Evolutionary conservation across 441 rosid genomes (phyloP).

Genomic region (Arabidopsis hybrid): DNA sequence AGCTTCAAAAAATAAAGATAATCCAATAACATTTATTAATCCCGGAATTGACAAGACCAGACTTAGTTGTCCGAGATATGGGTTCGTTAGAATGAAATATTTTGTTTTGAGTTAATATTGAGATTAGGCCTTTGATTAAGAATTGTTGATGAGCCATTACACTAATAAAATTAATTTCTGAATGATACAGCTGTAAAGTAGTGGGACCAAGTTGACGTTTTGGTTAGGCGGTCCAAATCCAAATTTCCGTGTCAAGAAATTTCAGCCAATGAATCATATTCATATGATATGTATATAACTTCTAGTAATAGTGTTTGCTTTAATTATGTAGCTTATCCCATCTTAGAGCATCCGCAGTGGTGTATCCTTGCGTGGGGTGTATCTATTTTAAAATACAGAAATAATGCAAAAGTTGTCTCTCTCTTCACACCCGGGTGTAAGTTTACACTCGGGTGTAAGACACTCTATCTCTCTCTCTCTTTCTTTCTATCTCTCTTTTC

Average conservation of each 20-base stretch:
- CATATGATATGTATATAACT: slow-evolving; percentile 9
- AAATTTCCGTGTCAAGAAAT: slow-evolving; percentile 40
- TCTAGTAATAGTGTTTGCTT: slow-evolving; percentile 23
- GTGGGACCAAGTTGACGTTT: slow-evolving; percentile 43
- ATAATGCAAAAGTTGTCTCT: no score
- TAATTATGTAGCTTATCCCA: slow-evolving; percentile 25
- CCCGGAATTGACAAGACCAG: slow-evolving; percentile 35
- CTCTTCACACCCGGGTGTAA: no score
- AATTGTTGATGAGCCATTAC: slow-evolving; percentile 34
- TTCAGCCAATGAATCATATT: slow-evolving; percentile 33
- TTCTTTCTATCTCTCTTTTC: no score
- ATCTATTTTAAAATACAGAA: no score
- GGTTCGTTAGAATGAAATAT: slow-evolving; percentile 30
- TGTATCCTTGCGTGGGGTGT: no score
- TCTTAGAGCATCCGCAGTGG: no score
- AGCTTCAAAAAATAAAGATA: neutral
- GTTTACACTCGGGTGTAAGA: no score
- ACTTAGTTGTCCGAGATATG: slow-evolving; percentile 28
- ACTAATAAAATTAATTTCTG: slow-evolving; percentile 3
- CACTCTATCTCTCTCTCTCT: no score
- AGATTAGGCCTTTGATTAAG: slow-evolving; percentile 39
- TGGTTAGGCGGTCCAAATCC: slow-evolving; percentile 47
- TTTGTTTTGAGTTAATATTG: slow-evolving; percentile 19
- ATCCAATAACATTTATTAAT: neutral
- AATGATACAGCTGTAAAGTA: slow-evolving; percentile 37